Conservation (phyloP, 2,329 filamentous ascomycete species). For the Eutypella sp. region DNA sequence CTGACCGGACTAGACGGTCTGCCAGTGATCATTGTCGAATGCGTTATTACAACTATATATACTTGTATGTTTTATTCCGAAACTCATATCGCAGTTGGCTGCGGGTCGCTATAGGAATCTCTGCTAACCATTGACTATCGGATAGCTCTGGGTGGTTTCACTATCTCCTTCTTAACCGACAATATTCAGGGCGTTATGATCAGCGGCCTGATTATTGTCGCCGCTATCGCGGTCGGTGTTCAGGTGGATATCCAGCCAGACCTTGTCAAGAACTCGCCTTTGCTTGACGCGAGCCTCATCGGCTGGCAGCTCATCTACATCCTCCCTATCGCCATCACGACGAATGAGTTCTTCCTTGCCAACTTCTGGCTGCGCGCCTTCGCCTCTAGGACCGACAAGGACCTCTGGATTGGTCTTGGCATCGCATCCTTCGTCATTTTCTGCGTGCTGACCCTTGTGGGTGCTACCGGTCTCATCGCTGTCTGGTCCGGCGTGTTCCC, state of each 20-base stretch:
- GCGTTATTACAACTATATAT: slow-evolving; percentile 74
- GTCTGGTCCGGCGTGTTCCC: slow-evolving; percentile 72
- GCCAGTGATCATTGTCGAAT: slow-evolving; percentile 73
- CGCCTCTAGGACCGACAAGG: slow-evolving; percentile 71
- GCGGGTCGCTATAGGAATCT: neutral
- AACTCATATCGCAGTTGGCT: neutral
- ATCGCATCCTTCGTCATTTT: slow-evolving; percentile 62
- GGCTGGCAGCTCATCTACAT: slow-evolving; percentile 88
- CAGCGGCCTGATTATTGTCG: slow-evolving; percentile 67
- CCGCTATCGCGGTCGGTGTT: slow-evolving; percentile 71
- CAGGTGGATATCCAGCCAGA: slow-evolving; percentile 67
- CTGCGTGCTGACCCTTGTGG: slow-evolving; percentile 67
- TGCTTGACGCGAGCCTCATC: slow-evolving; percentile 63
- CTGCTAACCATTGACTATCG: slow-evolving; percentile 5
- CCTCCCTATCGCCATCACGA: slow-evolving; percentile 72
- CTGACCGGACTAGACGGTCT: slow-evolving; percentile 71
- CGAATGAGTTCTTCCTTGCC: slow-evolving; percentile 83
- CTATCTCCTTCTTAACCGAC: slow-evolving; percentile 79
- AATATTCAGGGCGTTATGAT: slow-evolving; percentile 79
- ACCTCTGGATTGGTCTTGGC: slow-evolving; percentile 70
- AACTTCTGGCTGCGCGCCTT: slow-evolving; percentile 83
- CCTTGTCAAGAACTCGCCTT: slow-evolving; percentile 62
- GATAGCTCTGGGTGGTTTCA: slow-evolving; percentile 74
- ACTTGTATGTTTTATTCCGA: slow-evolving; percentile 68
- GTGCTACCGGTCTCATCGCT: slow-evolving; percentile 67